These are phyloP conservation scores for Deakozyma indianensis DNA, from an alignment of 805 yeast species.

Conservation along the genomic window DNA sequence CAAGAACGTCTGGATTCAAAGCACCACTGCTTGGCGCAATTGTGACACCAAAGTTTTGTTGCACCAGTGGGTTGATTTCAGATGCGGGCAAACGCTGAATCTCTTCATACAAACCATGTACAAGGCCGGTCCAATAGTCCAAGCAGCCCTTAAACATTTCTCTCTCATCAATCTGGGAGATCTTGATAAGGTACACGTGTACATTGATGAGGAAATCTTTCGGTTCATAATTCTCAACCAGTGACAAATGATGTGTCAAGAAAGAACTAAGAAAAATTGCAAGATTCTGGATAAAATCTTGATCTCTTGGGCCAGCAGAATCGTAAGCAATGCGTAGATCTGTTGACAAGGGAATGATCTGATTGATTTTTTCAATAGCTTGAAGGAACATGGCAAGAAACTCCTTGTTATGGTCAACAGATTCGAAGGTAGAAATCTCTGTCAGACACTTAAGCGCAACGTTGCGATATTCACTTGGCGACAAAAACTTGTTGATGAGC, in stretches of 20 bases:
- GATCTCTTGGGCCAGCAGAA: constrained; percentile 67
- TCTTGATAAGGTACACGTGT: constrained; percentile 66
- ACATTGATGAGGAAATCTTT: constrained; percentile 53
- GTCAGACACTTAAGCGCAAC: constrained; percentile 83
- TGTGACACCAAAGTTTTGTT: constrained; percentile 30
- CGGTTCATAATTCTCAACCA: constrained; percentile 31
- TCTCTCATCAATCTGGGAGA: constrained; percentile 86
- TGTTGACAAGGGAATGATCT: constrained; percentile 56
- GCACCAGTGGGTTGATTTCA: constrained; percentile 65
- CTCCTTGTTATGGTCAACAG: constrained; percentile 37
- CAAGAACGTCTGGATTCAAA: constrained; percentile 63
- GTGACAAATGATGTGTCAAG: constrained; percentile 59
- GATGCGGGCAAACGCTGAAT: constrained; percentile 64
- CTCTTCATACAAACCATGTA: constrained; percentile 69
- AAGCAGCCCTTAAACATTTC: constrained; percentile 90
- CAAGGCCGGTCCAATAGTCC: constrained; percentile 87
- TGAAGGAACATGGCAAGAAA: constrained; percentile 57
- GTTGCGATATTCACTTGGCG: constrained; percentile 67
- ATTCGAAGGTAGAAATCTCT: constrained; percentile 62
- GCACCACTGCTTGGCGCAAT: constrained; percentile 52
- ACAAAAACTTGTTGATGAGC: constrained; percentile 61
- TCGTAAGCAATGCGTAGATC: constrained; percentile 62
- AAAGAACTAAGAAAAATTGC: constrained; percentile 87
- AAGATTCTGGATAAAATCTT: constrained; percentile 86
- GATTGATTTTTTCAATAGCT: constrained; percentile 54